Evolutionary conservation across 441 rosid genomes (phyloP).

Genomic region (Jatropha multifida): DNA sequence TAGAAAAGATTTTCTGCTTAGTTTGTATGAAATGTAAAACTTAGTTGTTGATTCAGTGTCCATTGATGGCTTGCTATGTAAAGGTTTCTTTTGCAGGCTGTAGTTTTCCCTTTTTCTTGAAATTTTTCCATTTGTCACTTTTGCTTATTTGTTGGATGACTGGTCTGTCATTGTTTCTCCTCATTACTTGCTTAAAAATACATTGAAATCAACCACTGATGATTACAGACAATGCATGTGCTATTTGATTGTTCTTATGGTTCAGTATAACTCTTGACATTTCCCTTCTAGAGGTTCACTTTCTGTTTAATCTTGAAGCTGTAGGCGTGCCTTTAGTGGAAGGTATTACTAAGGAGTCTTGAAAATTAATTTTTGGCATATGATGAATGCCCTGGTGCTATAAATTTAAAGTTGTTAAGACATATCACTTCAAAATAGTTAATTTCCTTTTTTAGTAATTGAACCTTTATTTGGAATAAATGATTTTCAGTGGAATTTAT

Average conservation of each 20-base stretch:
- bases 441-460: no score
- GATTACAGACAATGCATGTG: background rate
- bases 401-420: no score
- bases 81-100: background rate
- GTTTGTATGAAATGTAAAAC: constrained; percentile 7
- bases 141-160: background rate
- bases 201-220: background rate
- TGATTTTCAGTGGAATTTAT: no score
- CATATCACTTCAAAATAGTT: no score
- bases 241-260: background rate
- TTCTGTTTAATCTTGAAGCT: no score
- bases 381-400: no score
- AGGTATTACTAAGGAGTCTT: no score
- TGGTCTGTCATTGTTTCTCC: background rate
- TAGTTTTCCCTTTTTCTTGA: background rate
- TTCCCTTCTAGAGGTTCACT: no score
- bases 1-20: constrained; percentile 25
- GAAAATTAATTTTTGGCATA: no score
- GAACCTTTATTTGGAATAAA: no score
- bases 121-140: background rate
- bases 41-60: background rate
- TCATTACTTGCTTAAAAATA: background rate
- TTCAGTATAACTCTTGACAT: background rate
- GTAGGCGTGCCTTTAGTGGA: no score
- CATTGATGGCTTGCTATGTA: constrained; percentile 11